A percentile compares a stretch with the other conserved stretches of the same genome.
Conservation (phyloP, 2,329 filamentous ascomycete genomes). For the Trichocomaceae sp. region DNA sequence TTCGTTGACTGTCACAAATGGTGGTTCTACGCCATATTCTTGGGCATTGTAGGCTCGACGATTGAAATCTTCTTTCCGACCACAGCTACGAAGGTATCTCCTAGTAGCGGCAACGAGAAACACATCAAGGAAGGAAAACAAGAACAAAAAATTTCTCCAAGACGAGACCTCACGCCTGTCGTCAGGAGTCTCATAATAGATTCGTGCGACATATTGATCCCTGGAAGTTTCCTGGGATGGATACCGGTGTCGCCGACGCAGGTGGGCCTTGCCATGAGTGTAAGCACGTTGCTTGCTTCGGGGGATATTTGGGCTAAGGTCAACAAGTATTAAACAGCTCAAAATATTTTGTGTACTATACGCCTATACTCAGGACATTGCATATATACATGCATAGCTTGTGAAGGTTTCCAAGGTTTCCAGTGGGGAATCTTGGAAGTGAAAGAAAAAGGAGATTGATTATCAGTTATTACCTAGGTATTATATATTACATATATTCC, state of each 20-base stretch:
- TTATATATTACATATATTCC: neutral
- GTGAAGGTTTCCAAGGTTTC: no score
- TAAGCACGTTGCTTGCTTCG: constrained; percentile 57
- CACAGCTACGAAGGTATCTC: neutral
- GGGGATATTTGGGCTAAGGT: constrained; percentile 51
- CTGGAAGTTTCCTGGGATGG: constrained; percentile 57
- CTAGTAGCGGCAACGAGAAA: constrained; percentile 3
- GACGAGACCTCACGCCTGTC: constrained; percentile 23
- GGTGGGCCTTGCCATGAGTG: constrained; percentile 54
- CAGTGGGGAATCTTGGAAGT: neutral
- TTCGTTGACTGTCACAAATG: constrained; percentile 59
- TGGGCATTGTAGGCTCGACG: constrained; percentile 39
- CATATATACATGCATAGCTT: no score
- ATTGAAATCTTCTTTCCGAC: constrained; percentile 26
- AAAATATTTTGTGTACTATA: no score
- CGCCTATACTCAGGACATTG: no score
- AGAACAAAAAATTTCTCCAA: neutral
- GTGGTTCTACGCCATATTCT: constrained; percentile 60
- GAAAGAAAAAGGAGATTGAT: no score
- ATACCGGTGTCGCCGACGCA: constrained; percentile 45
- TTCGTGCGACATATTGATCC: constrained; percentile 56
- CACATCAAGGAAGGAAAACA: constrained; percentile 17
- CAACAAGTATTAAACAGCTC: neutral
- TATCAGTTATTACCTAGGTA: neutral
- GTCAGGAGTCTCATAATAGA: constrained; percentile 51